These are phyloP conservation scores for Saccharomyces hybrid DNA, from an alignment of 1,139 yeast species.

Conservation along the genomic window DNA sequence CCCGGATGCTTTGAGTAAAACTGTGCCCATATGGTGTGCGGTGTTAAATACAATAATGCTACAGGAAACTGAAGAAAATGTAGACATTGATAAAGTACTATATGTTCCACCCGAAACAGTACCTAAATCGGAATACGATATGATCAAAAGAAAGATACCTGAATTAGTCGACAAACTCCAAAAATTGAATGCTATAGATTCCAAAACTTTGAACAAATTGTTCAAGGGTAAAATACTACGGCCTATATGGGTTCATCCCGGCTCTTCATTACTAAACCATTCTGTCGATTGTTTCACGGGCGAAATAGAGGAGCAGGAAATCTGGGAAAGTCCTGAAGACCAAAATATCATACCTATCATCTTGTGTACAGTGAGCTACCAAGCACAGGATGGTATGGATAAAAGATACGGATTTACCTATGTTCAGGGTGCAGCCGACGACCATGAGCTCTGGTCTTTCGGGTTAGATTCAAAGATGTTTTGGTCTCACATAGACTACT, in stretches of 20 bases:
- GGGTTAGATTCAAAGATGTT: constrained; percentile 47
- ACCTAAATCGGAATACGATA: constrained; percentile 49
- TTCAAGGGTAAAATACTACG: constrained; percentile 45
- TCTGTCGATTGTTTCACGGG: constrained; percentile 26
- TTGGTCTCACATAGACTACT: constrained; percentile 43
- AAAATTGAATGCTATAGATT: constrained; percentile 35
- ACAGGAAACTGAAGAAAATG: constrained; percentile 3
- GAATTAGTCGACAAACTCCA: constrained; percentile 42
- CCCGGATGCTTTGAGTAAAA: constrained; percentile 82
- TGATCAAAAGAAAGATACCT: constrained; percentile 46
- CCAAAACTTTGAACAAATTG: constrained; percentile 29
- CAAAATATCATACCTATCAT: constrained; percentile 39
- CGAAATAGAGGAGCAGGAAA: constrained; percentile 13
- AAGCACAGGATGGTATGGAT: constrained; percentile 48
- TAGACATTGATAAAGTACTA: constrained; percentile 30
- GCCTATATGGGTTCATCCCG: constrained; percentile 70
- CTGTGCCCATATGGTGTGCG: constrained; percentile 88
- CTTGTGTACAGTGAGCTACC: constrained; percentile 58
- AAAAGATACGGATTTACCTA: constrained; percentile 45
- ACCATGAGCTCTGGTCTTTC: constrained; percentile 78
- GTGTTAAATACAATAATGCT: constrained; percentile 53
- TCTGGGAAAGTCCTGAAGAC: constrained; percentile 19
- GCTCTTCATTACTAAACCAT: constrained; percentile 29
- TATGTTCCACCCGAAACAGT: constrained; percentile 49
- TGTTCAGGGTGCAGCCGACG: constrained; percentile 91